Evolutionary conservation across 164 flowering plant species (phyloP).

Genomic region (Umbellularia californica): DNA sequence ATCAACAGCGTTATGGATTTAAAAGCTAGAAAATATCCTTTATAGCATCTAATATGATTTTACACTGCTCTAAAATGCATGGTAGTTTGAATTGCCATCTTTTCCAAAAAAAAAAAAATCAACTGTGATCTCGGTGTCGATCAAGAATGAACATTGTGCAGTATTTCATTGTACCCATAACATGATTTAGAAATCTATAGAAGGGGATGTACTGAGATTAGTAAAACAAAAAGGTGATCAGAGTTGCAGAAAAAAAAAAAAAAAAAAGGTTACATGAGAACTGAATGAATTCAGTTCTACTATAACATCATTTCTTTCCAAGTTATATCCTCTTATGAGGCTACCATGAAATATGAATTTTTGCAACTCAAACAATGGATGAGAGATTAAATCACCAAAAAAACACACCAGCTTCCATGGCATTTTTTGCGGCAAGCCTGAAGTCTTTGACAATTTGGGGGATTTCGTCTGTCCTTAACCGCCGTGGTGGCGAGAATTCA

Average conservation of each 20-base stretch:
- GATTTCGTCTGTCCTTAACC: conserved; percentile 25
- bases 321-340: background rate
- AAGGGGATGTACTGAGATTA: background rate
- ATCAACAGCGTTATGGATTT: too few species aligned
- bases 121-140: too few species aligned
- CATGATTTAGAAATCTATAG: too few species aligned
- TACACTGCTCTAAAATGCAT: too few species aligned
- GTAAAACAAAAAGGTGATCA: too few species aligned
- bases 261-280: background rate
- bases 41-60: too few species aligned
- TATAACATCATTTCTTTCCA: background rate
- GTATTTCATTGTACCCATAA: too few species aligned
- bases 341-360: too few species aligned
- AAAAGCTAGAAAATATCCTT: too few species aligned
- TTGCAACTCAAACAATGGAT: background rate
- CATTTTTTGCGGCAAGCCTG: conserved; percentile 27
- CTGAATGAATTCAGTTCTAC: background rate
- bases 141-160: too few species aligned
- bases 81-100: too few species aligned
- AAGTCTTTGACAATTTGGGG: conserved; percentile 25
- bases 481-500: conserved; percentile 11
- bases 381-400: background rate
- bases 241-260: background rate
- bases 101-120: too few species aligned
- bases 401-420: conserved; percentile 12